Conservation (phyloP, 345 rosid species). For the Bruguiera parviflora region DNA sequence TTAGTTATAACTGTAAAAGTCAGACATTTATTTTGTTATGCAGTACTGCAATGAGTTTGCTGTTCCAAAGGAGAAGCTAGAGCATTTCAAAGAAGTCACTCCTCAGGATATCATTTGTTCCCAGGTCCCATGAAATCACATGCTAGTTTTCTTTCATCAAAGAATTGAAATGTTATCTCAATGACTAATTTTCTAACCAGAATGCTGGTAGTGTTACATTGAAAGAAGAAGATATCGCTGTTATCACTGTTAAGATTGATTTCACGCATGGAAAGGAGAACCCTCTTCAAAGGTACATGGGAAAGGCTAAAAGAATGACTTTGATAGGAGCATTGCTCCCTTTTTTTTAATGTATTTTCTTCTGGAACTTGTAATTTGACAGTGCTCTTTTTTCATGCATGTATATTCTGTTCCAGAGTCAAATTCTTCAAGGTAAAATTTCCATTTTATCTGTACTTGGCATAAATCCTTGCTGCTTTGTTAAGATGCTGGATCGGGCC, state of each 20-base stretch:
- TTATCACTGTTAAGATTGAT: slow-evolving; percentile 40
- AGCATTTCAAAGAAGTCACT: slow-evolving; percentile 42
- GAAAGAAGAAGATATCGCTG: slow-evolving; percentile 50
- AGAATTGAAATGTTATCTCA: slow-evolving; percentile 10
- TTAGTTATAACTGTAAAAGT: neutral
- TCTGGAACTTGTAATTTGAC: slow-evolving; percentile 12
- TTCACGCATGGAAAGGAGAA: slow-evolving; percentile 45
- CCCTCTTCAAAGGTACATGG: slow-evolving; percentile 43
- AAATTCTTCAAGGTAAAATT: slow-evolving; percentile 42
- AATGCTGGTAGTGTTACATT: slow-evolving; percentile 20
- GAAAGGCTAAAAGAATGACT: neutral
- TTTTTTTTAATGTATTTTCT: neutral
- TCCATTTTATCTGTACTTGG: slow-evolving; percentile 6
- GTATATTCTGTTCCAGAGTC: slow-evolving; percentile 31
- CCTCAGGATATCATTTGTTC: slow-evolving; percentile 51
- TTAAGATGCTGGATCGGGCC: neutral
- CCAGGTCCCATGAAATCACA: slow-evolving; percentile 30
- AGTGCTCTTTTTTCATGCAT: slow-evolving; percentile 20
- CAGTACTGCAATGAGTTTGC: slow-evolving; percentile 50
- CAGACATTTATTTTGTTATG: slow-evolving; percentile 4
- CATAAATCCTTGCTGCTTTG: neutral
- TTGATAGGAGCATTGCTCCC: neutral
- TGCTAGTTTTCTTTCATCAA: slow-evolving; percentile 5
- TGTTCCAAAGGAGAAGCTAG: slow-evolving; percentile 41
- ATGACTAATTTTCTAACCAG: slow-evolving; percentile 24